phyloP scores from a whole-genome alignment of 345 rosid species.

The Populus deltoides region DNA sequence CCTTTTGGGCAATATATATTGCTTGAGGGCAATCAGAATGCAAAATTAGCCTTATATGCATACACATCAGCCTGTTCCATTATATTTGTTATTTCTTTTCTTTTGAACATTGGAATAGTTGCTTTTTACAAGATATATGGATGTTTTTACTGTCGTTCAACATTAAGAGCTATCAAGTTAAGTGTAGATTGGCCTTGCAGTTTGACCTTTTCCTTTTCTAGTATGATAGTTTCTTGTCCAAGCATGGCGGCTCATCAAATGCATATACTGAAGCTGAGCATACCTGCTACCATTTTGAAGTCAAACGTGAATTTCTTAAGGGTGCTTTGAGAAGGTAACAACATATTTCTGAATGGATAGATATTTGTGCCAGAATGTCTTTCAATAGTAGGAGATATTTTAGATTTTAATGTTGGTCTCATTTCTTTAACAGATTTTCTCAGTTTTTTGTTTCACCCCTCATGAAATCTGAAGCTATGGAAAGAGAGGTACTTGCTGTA shows the following conservation, averaged over 20 bases:
- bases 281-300: conserved; percentile 98
- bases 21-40: background rate
- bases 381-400: background rate
- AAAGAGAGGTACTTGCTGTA: conserved; percentile 91
- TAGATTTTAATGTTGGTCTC: conserved; percentile 20
- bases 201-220: conserved; percentile 59
- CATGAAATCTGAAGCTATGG: conserved; percentile 90
- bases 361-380: background rate
- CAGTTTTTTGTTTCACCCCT: conserved; percentile 98
- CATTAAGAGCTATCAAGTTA: background rate
- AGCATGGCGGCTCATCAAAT: conserved; percentile 97
- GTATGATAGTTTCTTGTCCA: conserved; percentile 98
- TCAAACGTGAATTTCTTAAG: conserved; percentile 74
- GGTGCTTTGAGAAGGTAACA: conserved; percentile 87
- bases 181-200: conserved; percentile 9
- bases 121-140: background rate
- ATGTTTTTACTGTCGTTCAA: background rate
- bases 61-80: background rate
- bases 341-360: conserved; percentile 2
- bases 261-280: conserved; percentile 94
- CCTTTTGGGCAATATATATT: background rate
- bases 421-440: conserved; percentile 68
- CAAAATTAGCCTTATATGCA: background rate
- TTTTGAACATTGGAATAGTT: background rate
- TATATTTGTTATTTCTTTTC: background rate